phyloP scores from a whole-genome alignment of 306 rosid species.

The Lablab purpureus region DNA sequence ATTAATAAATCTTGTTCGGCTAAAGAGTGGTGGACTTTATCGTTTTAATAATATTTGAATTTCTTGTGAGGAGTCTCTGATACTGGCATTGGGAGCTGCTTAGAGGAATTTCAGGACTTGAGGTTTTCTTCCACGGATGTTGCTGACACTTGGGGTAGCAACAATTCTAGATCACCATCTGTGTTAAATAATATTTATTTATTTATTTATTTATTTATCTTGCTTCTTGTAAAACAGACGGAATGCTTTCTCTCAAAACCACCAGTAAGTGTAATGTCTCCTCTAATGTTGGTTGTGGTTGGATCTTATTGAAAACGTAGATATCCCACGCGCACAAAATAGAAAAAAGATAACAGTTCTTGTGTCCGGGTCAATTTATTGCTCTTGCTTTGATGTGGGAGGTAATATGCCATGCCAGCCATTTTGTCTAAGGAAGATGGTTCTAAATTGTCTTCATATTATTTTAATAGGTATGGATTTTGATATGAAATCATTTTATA shows the following conservation, averaged over 20 bases:
- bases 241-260: slow-evolving; percentile 74
- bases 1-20: neutral
- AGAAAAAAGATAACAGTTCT: neutral
- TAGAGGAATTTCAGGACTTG: slow-evolving; percentile 68
- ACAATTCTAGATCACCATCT: slow-evolving; percentile 1
- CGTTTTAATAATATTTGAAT: slow-evolving; percentile 20
- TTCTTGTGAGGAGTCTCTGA: slow-evolving; percentile 71
- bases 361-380: neutral
- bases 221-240: slow-evolving; percentile 67
- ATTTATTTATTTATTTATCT: neutral
- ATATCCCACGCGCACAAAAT: slow-evolving; percentile 10
- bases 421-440: slow-evolving; percentile 22
- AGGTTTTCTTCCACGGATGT: slow-evolving; percentile 53
- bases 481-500: slow-evolving; percentile 30
- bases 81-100: slow-evolving; percentile 81
- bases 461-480: slow-evolving; percentile 13
- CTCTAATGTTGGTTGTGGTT: slow-evolving; percentile 21
- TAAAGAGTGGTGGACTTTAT: neutral
- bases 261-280: slow-evolving; percentile 68
- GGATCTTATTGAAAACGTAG: slow-evolving; percentile 27
- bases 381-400: slow-evolving; percentile 29
- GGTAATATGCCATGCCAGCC: slow-evolving; percentile 10
- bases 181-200: neutral
- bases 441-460: neutral
- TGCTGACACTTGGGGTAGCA: slow-evolving; percentile 71